A percentile compares a stretch with the other conserved stretches of the same genome.
Conservation (phyloP, 1,139 yeast species). For the Debaryomyces psychrophilus region DNA sequence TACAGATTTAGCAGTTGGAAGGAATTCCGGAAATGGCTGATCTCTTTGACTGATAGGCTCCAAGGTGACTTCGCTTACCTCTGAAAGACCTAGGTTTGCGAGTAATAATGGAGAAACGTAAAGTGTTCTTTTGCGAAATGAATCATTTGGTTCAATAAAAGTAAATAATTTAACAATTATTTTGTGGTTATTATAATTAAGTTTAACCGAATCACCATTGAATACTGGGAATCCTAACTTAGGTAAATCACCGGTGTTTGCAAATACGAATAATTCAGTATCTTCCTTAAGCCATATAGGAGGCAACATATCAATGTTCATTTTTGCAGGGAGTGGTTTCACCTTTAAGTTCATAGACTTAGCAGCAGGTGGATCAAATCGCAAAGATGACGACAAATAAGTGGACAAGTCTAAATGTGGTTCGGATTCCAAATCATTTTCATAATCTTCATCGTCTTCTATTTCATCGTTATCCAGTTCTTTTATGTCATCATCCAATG, state of each 20-base stretch:
- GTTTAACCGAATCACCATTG: conserved; percentile 66
- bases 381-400: conserved; percentile 38
- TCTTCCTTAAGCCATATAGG: conserved; percentile 43
- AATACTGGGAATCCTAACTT: conserved; percentile 58
- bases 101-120: conserved; percentile 70
- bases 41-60: conserved; percentile 21
- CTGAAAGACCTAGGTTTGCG: conserved; percentile 49
- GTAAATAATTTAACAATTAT: conserved; percentile 57
- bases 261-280: conserved; percentile 52
- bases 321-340: conserved; percentile 34
- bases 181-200: conserved; percentile 26
- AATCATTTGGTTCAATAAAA: conserved; percentile 62
- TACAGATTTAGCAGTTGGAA: conserved; percentile 47
- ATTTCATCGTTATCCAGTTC: conserved; percentile 13
- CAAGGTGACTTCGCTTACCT: conserved; percentile 32
- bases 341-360: conserved; percentile 21
- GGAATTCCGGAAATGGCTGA: conserved; percentile 23
- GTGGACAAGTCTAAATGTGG: conserved; percentile 38
- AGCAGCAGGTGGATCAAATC: conserved; percentile 20
- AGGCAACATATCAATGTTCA: conserved; percentile 29
- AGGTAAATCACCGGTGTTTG: conserved; percentile 55
- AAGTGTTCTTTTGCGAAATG: conserved; percentile 39
- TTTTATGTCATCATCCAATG: conserved; percentile 19
- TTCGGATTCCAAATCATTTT: conserved; percentile 12
- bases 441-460: conserved; percentile 14